A percentile compares a stretch with the other conserved stretches of the same genome.
Conservation (phyloP, 805 yeast genomes). For the Zygosaccharomyces bisporus region DNA sequence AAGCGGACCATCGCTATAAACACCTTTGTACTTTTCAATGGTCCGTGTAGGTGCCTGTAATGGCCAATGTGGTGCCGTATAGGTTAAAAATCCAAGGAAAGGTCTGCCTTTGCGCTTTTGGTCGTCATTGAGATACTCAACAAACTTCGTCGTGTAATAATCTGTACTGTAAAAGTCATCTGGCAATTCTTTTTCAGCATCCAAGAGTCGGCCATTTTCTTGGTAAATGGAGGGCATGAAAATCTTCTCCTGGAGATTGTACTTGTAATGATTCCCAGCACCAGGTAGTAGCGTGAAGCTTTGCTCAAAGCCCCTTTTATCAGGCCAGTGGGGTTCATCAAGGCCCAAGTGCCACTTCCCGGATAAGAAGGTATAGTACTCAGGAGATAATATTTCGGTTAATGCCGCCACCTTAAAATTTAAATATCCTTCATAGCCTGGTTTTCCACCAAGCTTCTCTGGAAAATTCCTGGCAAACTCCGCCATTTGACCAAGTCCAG, state of each 20-base stretch:
- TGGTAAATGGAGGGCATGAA: conserved; percentile 42
- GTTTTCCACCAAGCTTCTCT: conserved; percentile 41
- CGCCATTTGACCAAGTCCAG: conserved; percentile 57
- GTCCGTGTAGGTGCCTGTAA: conserved; percentile 52
- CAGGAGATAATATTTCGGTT: conserved; percentile 47
- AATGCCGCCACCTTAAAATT: conserved; percentile 50
- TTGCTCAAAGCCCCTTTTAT: conserved; percentile 47
- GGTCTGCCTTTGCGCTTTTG: conserved; percentile 43
- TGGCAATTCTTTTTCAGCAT: conserved; percentile 40
- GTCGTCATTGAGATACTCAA: conserved; percentile 36
- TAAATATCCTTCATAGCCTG: conserved; percentile 55
- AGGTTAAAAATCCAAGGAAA: conserved; percentile 51
- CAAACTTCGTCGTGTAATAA: conserved; percentile 42
- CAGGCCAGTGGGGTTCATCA: conserved; percentile 46
- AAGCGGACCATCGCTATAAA: conserved; percentile 48
- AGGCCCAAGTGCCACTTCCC: conserved; percentile 64
- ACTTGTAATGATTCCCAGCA: conserved; percentile 54
- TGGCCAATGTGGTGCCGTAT: conserved; percentile 69
- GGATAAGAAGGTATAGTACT: conserved; percentile 47
- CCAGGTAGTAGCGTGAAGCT: conserved; percentile 52
- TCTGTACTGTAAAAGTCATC: conserved; percentile 47
- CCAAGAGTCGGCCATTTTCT: conserved; percentile 39
- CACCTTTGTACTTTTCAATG: conserved; percentile 46
- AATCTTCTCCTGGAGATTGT: conserved; percentile 37
- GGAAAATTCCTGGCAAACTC: conserved; percentile 42